Percentiles rank a stretch among this genome's conserved stretches.
These are phyloP conservation scores for Pichiaceae sp. DNA, from an alignment of 1,139 yeast species.

Conservation along the genomic window DNA sequence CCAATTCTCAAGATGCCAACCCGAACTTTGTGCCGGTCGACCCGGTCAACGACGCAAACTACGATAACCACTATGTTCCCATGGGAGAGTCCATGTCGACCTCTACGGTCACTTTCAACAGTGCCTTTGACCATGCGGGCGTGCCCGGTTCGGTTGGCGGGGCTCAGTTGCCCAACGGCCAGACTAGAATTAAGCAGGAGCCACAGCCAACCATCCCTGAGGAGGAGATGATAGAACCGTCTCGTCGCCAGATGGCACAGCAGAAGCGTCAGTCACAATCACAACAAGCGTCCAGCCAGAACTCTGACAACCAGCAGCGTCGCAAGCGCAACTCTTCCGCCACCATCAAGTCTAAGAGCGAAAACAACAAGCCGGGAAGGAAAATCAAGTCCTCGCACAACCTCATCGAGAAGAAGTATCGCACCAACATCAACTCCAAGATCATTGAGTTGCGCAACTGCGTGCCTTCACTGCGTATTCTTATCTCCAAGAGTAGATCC, in stretches of 20 bases:
- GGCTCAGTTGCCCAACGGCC: neutral
- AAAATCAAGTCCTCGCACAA: slow-evolving; percentile 63
- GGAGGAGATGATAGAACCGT: neutral
- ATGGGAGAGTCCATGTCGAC: slow-evolving; percentile 23
- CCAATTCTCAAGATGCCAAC: neutral
- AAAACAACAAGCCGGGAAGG: slow-evolving; percentile 9
- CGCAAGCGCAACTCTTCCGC: slow-evolving; percentile 7
- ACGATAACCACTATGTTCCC: slow-evolving; percentile 13
- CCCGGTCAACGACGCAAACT: slow-evolving; percentile 6
- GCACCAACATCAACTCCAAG: slow-evolving; percentile 70
- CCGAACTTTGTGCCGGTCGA: slow-evolving; percentile 2
- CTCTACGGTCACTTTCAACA: slow-evolving; percentile 19
- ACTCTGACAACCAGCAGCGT: neutral
- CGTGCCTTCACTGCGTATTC: slow-evolving; percentile 56
- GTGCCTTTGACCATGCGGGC: slow-evolving; percentile 1
- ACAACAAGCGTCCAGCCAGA: too few relatives aligned
- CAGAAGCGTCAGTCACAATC: neutral
- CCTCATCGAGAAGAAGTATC: slow-evolving; percentile 70
- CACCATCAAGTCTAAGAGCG: slow-evolving; percentile 5
- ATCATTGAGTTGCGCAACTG: slow-evolving; percentile 65
- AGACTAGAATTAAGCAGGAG: neutral
- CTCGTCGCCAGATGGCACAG: neutral
- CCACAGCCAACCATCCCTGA: slow-evolving; percentile 6
- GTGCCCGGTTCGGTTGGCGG: slow-evolving; percentile 4
- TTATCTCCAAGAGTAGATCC: slow-evolving; percentile 19